These are phyloP conservation scores for Viola pubescens DNA, from an alignment of 441 rosid species.

Conservation along the genomic window DNA sequence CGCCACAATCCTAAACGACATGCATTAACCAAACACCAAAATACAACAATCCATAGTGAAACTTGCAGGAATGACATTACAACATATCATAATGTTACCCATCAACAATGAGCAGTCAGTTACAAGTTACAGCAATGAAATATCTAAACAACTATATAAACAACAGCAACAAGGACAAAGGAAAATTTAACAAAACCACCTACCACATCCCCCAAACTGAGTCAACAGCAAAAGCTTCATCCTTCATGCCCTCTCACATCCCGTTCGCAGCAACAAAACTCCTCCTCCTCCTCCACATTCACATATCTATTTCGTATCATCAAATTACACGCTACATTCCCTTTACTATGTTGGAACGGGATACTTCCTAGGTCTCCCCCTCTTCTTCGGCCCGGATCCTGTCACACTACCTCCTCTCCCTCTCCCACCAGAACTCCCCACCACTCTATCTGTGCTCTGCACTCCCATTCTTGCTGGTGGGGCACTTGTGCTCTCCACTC, in stretches of 20 bases:
- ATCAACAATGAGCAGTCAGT: no score
- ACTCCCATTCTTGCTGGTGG: conserved; percentile 17
- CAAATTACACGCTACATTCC: not conserved
- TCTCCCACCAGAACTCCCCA: conserved; percentile 14
- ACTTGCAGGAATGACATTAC: no score
- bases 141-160: no score
- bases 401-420: not conserved
- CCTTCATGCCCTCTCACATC: conserved; percentile 1
- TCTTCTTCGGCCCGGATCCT: conserved; percentile 33
- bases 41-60: conserved; percentile 9
- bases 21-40: not conserved
- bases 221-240: no score
- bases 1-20: no score
- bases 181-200: no score
- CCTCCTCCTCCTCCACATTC: conserved; percentile 2
- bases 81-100: no score
- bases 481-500: not conserved
- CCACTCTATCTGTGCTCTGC: conserved; percentile 15
- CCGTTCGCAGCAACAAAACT: not conserved
- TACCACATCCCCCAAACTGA: no score
- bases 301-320: not conserved
- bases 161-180: no score
- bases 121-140: no score
- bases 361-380: conserved; percentile 79
- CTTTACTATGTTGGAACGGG: conserved; percentile 13